phyloP scores from a whole-genome alignment of 2,329 filamentous ascomycete species.

The Bipolaris cookei region DNA sequence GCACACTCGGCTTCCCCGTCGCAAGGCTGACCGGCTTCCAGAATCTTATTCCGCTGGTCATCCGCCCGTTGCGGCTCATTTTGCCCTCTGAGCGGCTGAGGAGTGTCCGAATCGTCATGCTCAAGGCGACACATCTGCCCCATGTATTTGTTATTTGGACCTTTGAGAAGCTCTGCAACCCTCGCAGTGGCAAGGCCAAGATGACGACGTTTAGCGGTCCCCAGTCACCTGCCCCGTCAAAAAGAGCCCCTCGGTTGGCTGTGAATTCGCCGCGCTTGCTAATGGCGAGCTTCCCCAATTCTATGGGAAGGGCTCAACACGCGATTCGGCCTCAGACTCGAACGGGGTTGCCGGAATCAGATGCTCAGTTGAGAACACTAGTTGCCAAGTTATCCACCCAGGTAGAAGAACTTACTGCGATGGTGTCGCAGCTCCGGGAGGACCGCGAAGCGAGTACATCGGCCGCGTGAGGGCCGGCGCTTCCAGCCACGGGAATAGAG shows the following conservation, averaged over 20 bases:
- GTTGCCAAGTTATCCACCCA: slow-evolving; percentile 49
- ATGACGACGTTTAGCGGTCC: slow-evolving; percentile 43
- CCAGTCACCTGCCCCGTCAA: slow-evolving; percentile 35
- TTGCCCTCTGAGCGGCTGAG: slow-evolving; percentile 70
- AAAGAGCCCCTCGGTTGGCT: slow-evolving; percentile 37
- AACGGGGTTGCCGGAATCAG: slow-evolving; percentile 33
- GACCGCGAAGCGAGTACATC: slow-evolving; percentile 36
- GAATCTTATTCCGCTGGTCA: slow-evolving; percentile 76
- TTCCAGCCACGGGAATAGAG: slow-evolving; percentile 36
- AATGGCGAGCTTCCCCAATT: slow-evolving; percentile 32
- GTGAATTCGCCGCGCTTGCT: slow-evolving; percentile 43
- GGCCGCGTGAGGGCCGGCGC: slow-evolving; percentile 48
- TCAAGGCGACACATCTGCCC: slow-evolving; percentile 68
- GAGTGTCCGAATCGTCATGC: slow-evolving; percentile 62
- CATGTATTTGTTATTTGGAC: slow-evolving; percentile 71
- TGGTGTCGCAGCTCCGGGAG: slow-evolving; percentile 49
- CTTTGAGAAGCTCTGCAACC: slow-evolving; percentile 62
- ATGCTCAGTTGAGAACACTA: slow-evolving; percentile 46
- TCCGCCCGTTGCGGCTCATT: slow-evolving; percentile 74
- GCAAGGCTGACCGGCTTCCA: slow-evolving; percentile 47
- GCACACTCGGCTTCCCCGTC: slow-evolving; percentile 5
- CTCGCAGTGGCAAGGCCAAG: slow-evolving; percentile 27
- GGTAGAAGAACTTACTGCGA: slow-evolving; percentile 49
- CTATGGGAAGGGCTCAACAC: slow-evolving; percentile 23
- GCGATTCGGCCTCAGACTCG: slow-evolving; percentile 31